Evolutionary conservation across 2,329 filamentous ascomycete genomes (phyloP).

Genomic region (Penicillium sp.): DNA sequence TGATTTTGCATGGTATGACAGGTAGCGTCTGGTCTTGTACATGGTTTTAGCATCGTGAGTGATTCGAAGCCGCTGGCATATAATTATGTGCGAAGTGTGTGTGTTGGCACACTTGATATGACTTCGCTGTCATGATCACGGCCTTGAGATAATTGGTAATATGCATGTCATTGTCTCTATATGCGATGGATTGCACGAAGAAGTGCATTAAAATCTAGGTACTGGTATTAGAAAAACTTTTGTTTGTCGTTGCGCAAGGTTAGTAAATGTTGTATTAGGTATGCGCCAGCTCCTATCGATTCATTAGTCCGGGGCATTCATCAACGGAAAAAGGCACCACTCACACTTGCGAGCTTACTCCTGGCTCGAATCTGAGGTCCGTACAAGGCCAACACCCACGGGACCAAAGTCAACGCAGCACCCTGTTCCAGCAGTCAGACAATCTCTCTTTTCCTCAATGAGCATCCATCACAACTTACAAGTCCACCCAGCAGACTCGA

Average conservation of each 20-base stretch:
- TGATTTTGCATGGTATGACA: not conserved
- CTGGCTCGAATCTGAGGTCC: slow-evolving; percentile 70
- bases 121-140: not conserved
- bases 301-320: slow-evolving; percentile 3
- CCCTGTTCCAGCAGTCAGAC: slow-evolving; percentile 35
- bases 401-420: slow-evolving; percentile 67
- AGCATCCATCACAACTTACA: slow-evolving; percentile 37
- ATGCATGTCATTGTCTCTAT: slow-evolving; percentile 4
- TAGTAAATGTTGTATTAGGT: too few species aligned
- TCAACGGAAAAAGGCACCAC: slow-evolving; percentile 15
- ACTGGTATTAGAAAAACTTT: slow-evolving; percentile 4
- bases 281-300: slow-evolving; percentile 17
- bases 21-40: not conserved
- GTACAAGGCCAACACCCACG: slow-evolving; percentile 78
- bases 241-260: not conserved
- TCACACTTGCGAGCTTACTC: slow-evolving; percentile 70
- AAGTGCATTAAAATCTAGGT: not conserved
- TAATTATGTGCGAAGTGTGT: not conserved
- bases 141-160: not conserved
- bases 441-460: not conserved
- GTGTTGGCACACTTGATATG: not conserved
- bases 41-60: not conserved
- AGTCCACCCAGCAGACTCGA: slow-evolving; percentile 74
- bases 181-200: not conserved
- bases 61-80: not conserved